Evolutionary conservation across 495 filamentous ascomycete species (phyloP).

Genomic region (Choiromyces venosus): DNA sequence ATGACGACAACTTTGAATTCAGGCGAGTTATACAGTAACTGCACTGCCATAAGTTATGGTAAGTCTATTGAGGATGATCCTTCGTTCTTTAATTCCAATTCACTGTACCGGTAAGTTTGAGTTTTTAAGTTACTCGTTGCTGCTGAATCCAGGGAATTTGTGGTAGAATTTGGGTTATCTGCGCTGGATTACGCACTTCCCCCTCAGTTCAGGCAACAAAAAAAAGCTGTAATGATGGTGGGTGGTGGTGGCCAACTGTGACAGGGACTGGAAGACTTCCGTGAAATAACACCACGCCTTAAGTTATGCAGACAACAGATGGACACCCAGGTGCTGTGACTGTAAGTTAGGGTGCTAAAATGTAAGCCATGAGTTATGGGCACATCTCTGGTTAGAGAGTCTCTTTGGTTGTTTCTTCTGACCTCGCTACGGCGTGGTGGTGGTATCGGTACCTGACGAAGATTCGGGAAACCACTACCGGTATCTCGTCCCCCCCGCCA

Average conservation of each 20-base stretch:
- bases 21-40: conserved; percentile 12
- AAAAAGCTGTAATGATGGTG: background rate
- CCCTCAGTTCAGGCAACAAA: background rate
- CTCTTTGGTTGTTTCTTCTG: background rate
- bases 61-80: conserved; percentile 13
- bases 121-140: background rate
- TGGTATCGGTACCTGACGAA: background rate
- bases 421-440: background rate
- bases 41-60: conserved; percentile 36
- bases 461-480: background rate
- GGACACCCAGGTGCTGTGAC: background rate
- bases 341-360: background rate
- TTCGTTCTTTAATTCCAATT: background rate
- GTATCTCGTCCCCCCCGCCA: background rate
- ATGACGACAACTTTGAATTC: conserved; percentile 20
- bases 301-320: background rate
- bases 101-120: background rate
- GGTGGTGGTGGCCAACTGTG: background rate
- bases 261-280: background rate
- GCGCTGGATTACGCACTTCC: background rate
- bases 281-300: background rate
- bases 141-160: background rate
- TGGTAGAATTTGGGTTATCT: background rate
- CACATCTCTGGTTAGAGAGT: background rate
- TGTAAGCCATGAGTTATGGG: background rate